Evolutionary conservation across 2,329 filamentous ascomycete species (phyloP), one percentile per base, ranked within the genome.

Genomic region (Fusarium sp.): DNA sequence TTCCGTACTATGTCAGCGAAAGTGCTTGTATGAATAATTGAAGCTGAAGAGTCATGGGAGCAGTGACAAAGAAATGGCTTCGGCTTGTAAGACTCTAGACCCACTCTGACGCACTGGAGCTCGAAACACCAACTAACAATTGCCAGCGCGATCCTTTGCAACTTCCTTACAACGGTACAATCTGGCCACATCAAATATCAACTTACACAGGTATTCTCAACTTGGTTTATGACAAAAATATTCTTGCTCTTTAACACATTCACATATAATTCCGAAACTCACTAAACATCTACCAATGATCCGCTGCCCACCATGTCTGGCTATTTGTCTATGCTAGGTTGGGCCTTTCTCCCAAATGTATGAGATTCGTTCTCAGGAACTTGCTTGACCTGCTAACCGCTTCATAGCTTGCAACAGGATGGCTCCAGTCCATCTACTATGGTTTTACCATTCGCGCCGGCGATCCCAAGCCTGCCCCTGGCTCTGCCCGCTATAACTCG

Each of bases 391-490:
- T 62, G 59, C 78, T 77, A 66, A 79, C 72, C 32, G 23, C 35
- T 28, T 42, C 35, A 53, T 71, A 97, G 94, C 89, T 96, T 76
- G 92, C 91, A 54, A 95, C 94, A 42, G 89, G 90, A 72, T 93
- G 92, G 85, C 81, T 93, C 10, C 96, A 98, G 81, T 88, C 88
- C 71, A 86, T 97, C 76, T 96, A 95, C 85, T 99, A 98, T 85
- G 88, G 92, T 78, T 84, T 98, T 75, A 93, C 94, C 62, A 96
- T 97, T 81, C 94, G 95, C 74, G 96, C 95, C 52, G 96, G 96
- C 79, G 91, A 95, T 71, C 93, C 93, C 19, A 93, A 93, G 67
- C 96, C 93, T 4, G 89, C 84, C 65, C 89, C 93, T 40, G 89
- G 93, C 81, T 86, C 88, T n/a, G 87, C 90, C 5, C 91, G 91